Percentiles rank a stretch among this genome's conserved stretches.
Conservation (phyloP, 1,139 yeast species). For the Tardiomyces digboiensis region DNA sequence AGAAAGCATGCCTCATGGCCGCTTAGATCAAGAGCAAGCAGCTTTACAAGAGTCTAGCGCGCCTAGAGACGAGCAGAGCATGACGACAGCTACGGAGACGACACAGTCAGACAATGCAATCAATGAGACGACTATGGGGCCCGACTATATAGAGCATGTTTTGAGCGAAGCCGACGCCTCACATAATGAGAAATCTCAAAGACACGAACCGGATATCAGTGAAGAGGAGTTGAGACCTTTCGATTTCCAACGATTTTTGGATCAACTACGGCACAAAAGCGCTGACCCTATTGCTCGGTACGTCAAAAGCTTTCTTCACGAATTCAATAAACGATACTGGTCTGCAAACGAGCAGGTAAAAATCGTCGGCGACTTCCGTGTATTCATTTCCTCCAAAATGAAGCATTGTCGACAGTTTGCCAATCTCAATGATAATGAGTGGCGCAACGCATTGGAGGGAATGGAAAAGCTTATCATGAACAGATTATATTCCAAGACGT, state of each 20-base stretch:
- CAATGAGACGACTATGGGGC: no score
- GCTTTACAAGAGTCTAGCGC: no score
- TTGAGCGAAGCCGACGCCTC: no score
- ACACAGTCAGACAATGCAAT: no score
- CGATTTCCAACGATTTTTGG: slow-evolving; percentile 75
- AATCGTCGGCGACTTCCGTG: slow-evolving; percentile 35
- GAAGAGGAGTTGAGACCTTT: slow-evolving; percentile 34
- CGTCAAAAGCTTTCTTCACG: slow-evolving; percentile 63
- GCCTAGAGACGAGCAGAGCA: no score
- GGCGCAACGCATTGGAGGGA: slow-evolving; percentile 75
- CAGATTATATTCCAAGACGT: slow-evolving; percentile 65
- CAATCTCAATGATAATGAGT: slow-evolving; percentile 46
- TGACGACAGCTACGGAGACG: no score
- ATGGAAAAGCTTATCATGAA: slow-evolving; percentile 91
- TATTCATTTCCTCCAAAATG: slow-evolving; percentile 32
- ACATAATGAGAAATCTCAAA: no score
- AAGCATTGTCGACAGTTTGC: slow-evolving; percentile 63
- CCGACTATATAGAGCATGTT: no score
- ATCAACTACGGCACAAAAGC: slow-evolving; percentile 56
- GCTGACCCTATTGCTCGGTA: slow-evolving; percentile 91
- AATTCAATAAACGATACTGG: slow-evolving; percentile 67
- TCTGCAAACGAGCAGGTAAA: slow-evolving; percentile 69
- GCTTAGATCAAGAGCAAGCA: no score
- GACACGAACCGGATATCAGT: slow-evolving; percentile 1
- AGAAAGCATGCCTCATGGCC: no score